phyloP scores from a whole-genome alignment of 805 yeast species.

The Cyberlindnera mycetangii region DNA sequence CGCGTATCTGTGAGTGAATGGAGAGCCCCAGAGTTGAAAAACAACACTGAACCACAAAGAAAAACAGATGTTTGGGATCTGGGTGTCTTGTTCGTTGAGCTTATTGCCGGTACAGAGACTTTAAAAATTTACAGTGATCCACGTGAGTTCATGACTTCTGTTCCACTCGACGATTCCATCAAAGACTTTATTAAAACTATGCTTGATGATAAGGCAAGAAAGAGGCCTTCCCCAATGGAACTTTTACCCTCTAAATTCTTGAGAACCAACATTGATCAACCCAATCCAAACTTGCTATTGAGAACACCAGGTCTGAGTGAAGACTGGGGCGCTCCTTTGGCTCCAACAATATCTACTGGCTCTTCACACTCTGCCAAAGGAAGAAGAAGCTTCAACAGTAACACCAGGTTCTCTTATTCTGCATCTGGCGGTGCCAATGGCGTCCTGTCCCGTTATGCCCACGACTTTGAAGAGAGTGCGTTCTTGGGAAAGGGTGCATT shows the following conservation, averaged over 20 bases:
- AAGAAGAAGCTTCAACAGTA: conserved; percentile 41
- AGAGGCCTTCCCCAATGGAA: conserved; percentile 81
- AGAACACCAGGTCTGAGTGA: conserved; percentile 19
- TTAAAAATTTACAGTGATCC: conserved; percentile 57
- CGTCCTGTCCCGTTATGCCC: conserved; percentile 65
- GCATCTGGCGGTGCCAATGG: conserved; percentile 23
- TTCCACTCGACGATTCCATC: conserved; percentile 52
- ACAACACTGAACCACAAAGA: conserved; percentile 51
- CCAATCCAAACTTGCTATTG: conserved; percentile 26
- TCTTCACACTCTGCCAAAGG: conserved; percentile 22
- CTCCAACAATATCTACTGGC: conserved; percentile 29
- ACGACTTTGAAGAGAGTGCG: conserved; percentile 94
- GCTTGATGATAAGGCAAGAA: conserved; percentile 61
- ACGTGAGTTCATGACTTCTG: conserved; percentile 51
- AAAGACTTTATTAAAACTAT: conserved; percentile 64
- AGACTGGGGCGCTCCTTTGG: conserved; percentile 17
- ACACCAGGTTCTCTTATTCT: conserved; percentile 34
- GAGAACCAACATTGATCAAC: conserved; percentile 59
- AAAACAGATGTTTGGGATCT: conserved; percentile 94
- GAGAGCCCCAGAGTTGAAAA: conserved; percentile 75
- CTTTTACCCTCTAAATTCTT: conserved; percentile 80
- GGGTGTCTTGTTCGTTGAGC: conserved; percentile 72
- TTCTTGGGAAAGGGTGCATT: conserved; percentile 92
- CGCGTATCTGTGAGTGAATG: conserved; percentile 39
- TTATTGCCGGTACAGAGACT: conserved; percentile 58